A percentile compares a stretch with the other conserved stretches of the same genome.
These are phyloP conservation scores for Roridomyces roridus DNA, from an alignment of 768 basidiomycete genomes.

Conservation along the genomic window DNA sequence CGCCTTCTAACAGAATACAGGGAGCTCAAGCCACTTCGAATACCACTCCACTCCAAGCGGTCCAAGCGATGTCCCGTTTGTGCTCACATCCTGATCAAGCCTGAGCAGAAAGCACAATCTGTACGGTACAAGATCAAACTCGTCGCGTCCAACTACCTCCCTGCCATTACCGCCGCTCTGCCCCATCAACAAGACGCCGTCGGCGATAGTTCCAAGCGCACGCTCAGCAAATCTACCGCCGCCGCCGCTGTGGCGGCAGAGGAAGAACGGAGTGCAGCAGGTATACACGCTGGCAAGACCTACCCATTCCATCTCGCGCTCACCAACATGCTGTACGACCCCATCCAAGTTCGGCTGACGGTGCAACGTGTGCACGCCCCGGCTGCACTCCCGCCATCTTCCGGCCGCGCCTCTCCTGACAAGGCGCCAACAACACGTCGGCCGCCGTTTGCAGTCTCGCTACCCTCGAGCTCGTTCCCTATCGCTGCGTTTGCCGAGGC, in stretches of 20 bases:
- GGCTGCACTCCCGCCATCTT: conserved; percentile 31
- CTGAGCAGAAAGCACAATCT: conserved; percentile 95
- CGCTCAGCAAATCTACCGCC: conserved; percentile 46
- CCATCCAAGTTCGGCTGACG: conserved; percentile 88
- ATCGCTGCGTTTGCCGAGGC: conserved; percentile 94
- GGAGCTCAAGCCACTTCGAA: conserved; percentile 85
- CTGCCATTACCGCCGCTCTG: conserved; percentile 76
- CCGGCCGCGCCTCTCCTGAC: conserved; percentile 49
- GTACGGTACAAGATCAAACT: conserved; percentile 97
- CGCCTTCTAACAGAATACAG: conserved; percentile 42
- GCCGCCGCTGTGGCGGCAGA: conserved; percentile 35
- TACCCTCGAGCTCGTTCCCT: conserved; percentile 80
- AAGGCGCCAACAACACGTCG: conserved; percentile 53
- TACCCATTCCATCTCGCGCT: conserved; percentile 91
- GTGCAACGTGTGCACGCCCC: conserved; percentile 72
- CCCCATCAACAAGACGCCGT: conserved; percentile 58
- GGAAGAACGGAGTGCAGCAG: conserved; percentile 46
- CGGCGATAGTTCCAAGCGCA: conserved; percentile 49
- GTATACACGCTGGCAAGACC: conserved; percentile 76
- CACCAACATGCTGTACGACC: conserved; percentile 95
- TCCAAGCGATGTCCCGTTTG: conserved; percentile 96
- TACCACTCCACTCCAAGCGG: conserved; percentile 91
- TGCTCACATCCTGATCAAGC: conserved; percentile 96
- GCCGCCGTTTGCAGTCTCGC: conserved; percentile 78
- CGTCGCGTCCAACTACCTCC: conserved; percentile 93